phyloP scores from a whole-genome alignment of 2,329 filamentous ascomycete genomes.

The Pseudopyricularia javanii region DNA sequence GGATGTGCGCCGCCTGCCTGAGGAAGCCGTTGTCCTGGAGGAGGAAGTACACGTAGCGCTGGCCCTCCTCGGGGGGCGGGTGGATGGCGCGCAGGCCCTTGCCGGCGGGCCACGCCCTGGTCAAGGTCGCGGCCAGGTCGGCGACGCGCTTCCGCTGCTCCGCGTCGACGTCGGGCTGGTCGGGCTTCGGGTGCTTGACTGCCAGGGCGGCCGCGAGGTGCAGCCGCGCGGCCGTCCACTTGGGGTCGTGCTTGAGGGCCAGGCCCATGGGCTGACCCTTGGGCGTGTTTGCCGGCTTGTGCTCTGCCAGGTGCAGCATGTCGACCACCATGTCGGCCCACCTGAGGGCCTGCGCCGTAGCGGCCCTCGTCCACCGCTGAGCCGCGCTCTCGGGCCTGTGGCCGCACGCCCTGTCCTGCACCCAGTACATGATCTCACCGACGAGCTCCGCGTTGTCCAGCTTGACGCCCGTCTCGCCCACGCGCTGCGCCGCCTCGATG shows the following conservation, averaged over 20 bases:
- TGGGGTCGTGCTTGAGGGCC: slow-evolving; percentile 27
- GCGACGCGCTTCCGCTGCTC: slow-evolving; percentile 16
- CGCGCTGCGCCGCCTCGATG: slow-evolving; percentile 36
- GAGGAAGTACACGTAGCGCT: slow-evolving; percentile 18
- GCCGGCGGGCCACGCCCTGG: slow-evolving; percentile 26
- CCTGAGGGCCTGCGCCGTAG: slow-evolving; percentile 19
- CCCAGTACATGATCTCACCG: slow-evolving; percentile 21
- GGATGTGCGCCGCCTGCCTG: slow-evolving; percentile 19
- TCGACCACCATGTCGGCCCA: slow-evolving; percentile 36
- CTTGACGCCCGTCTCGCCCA: slow-evolving; percentile 30
- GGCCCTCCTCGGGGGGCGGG: slow-evolving; percentile 8
- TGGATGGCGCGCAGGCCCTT: slow-evolving; percentile 24
- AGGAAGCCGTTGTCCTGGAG: slow-evolving; percentile 20
- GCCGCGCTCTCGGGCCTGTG: slow-evolving; percentile 17
- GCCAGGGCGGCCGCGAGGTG: slow-evolving; percentile 29
- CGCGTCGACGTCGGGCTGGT: slow-evolving; percentile 15
- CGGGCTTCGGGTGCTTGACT: slow-evolving; percentile 16
- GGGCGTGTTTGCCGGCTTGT: slow-evolving; percentile 13
- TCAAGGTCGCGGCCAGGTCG: slow-evolving; percentile 22
- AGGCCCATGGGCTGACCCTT: slow-evolving; percentile 8
- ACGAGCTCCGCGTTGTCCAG: slow-evolving; percentile 28
- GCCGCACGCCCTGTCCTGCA: slow-evolving; percentile 29
- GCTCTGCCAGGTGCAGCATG: slow-evolving; percentile 30
- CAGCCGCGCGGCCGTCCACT: slow-evolving; percentile 26
- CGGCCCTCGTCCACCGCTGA: slow-evolving; percentile 14